Conservation (phyloP, 2,329 filamentous ascomycete genomes). For the Phyllosticta paracitricarpa region DNA sequence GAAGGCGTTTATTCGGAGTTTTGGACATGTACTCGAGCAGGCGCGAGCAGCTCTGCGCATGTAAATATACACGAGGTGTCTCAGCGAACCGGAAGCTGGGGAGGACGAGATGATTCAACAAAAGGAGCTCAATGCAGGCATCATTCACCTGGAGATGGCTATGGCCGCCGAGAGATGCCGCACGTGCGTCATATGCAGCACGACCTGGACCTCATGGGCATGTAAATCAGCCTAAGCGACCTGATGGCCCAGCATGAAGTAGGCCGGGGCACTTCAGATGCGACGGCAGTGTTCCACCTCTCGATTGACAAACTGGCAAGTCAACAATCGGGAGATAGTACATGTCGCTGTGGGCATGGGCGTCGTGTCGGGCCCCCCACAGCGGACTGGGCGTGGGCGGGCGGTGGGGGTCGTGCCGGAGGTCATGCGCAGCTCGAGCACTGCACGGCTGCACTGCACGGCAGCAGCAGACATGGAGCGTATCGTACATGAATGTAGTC, state of each 20-base stretch:
- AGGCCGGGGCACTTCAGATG: background rate
- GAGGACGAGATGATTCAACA: background rate
- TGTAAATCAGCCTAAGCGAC: background rate
- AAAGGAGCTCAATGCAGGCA: background rate
- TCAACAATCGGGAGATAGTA: no score
- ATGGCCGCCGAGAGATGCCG: background rate
- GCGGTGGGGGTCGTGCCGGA: background rate
- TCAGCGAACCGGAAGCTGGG: background rate
- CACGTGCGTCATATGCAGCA: slow-evolving; percentile 7
- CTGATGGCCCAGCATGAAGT: background rate
- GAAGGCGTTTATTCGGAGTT: background rate
- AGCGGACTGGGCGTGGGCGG: background rate
- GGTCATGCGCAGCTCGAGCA: background rate
- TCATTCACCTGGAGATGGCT: background rate
- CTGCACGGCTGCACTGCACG: background rate
- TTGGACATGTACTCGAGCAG: background rate
- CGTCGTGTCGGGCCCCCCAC: background rate
- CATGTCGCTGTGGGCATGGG: background rate
- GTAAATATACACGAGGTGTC: background rate
- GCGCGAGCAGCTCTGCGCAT: background rate
- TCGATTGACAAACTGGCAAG: no score
- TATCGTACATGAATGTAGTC: background rate
- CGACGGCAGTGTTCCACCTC: background rate
- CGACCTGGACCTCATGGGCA: background rate
- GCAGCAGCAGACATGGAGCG: background rate